phyloP scores from a whole-genome alignment of 2,329 filamentous ascomycete species.

The Aspergillus aculeatus region DNA sequence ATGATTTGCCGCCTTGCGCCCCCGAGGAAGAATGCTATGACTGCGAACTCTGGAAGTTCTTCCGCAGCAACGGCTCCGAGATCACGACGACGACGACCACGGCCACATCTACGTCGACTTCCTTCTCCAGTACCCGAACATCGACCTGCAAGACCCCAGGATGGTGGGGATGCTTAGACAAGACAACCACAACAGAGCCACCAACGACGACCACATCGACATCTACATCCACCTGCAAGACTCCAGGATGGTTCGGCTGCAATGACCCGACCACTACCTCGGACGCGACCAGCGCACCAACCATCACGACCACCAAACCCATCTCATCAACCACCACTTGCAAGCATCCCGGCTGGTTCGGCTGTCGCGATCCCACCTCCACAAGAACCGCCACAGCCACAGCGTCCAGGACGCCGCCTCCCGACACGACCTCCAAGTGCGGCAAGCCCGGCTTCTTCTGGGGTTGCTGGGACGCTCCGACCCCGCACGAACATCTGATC shows the following conservation, averaged over 20 bases:
- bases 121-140: constrained; percentile 61
- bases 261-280: constrained; percentile 37
- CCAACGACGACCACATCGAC: constrained; percentile 33
- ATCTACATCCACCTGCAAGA: constrained; percentile 41
- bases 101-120: constrained; percentile 51
- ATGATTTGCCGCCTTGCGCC: constrained; percentile 73
- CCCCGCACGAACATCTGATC: constrained; percentile 30
- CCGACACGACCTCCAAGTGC: constrained; percentile 37
- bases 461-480: constrained; percentile 51
- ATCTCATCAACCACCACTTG: constrained; percentile 25
- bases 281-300: constrained; percentile 17
- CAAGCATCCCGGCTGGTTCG: constrained; percentile 36
- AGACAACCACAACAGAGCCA: constrained; percentile 44
- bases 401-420: constrained; percentile 14
- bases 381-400: constrained; percentile 7
- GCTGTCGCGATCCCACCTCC: constrained; percentile 30
- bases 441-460: constrained; percentile 57
- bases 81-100: constrained; percentile 59
- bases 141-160: constrained; percentile 87
- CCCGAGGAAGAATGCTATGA: constrained; percentile 79
- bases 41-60: constrained; percentile 92
- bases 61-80: constrained; percentile 85
- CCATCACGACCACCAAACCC: constrained; percentile 19
- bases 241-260: constrained; percentile 47
- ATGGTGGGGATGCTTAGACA: constrained; percentile 72